Evolutionary conservation across 257 asterid species (phyloP), one percentile per base, ranked within the genome.

Genomic region (Cordia subcordata): DNA sequence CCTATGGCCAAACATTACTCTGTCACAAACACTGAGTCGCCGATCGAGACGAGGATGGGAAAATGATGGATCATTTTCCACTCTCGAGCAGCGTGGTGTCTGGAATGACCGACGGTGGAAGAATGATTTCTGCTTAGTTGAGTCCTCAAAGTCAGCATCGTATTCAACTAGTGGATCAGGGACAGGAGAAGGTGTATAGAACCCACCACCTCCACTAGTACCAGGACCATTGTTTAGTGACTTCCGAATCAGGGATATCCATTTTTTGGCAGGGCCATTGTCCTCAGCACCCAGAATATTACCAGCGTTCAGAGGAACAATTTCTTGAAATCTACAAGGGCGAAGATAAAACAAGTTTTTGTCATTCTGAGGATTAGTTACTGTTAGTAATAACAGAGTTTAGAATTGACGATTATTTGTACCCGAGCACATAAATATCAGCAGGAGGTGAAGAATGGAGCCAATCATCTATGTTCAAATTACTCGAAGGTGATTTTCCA

Each of bases 361-460:
- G 17, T 17, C 51, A 45, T 45, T 45, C 15, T 13, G 18, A 45
- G 51, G 5, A 45, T 15, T 13, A 27, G 35, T 27, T 27, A 27
- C 6, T 27, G 35, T 27, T 27, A 27, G 35, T n/a, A 23, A 19
- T 42, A 42, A 6, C n/a, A 27, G 42, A 35, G 8, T 38, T 11
- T 22, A 6, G 57, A 50, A 47, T 66, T 13, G 23, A 51, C 11
- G 63, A 27, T 60, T 38, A 52, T 11, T 32, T 52, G 18, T 76
- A 92, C 99, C 99, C 99, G 19, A 93, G 99, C 11, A 93, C 99
- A 46, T 93, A 93, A 60, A 93, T 89, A 79, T 93, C 99, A 44
- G 99, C 96, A 49, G 94, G 94, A 55, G 97, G 99, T 20, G 97
- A 82, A 44, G 96, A 83, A 69, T 89, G 99, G 19, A 93, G 79